phyloP scores from a whole-genome alignment of 257 asterid genomes.

The Plectranthus barbatus region DNA sequence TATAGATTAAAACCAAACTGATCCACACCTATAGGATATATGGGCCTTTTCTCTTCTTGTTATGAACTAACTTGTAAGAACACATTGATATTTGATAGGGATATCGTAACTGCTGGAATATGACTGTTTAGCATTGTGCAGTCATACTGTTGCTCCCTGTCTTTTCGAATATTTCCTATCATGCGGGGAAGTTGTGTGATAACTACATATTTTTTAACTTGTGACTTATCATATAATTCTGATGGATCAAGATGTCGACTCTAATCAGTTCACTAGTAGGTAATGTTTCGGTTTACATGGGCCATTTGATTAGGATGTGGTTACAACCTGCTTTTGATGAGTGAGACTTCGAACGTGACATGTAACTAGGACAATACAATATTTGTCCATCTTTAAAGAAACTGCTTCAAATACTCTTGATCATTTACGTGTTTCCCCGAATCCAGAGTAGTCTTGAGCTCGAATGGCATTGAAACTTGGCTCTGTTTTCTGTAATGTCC shows the following conservation, averaged over 20 bases:
- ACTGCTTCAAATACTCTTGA: not conserved
- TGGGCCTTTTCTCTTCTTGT: too few relatives aligned
- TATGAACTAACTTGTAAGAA: too few relatives aligned
- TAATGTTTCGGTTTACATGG: not conserved
- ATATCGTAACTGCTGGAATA: too few relatives aligned
- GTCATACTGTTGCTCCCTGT: too few relatives aligned
- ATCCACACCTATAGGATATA: too few relatives aligned
- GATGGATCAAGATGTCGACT: not conserved
- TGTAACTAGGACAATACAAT: not conserved
- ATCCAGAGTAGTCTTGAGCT: not conserved
- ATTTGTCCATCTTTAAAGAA: not conserved
- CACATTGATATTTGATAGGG: too few relatives aligned
- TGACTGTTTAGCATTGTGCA: too few relatives aligned
- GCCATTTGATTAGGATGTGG: not conserved
- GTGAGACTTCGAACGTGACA: constrained; percentile 9
- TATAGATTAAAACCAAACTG: too few relatives aligned
- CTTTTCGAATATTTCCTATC: too few relatives aligned
- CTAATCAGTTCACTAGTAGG: not conserved
- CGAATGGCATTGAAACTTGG: not conserved
- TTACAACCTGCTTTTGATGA: not conserved
- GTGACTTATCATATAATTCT: not conserved
- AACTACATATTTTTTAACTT: not conserved
- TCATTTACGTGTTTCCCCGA: not conserved
- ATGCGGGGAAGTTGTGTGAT: too few relatives aligned
- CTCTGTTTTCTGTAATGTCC: not conserved